Base-by-base conservation (phyloP, 108 stramenopile species). In the Schizochytrium sp. region DNA sequence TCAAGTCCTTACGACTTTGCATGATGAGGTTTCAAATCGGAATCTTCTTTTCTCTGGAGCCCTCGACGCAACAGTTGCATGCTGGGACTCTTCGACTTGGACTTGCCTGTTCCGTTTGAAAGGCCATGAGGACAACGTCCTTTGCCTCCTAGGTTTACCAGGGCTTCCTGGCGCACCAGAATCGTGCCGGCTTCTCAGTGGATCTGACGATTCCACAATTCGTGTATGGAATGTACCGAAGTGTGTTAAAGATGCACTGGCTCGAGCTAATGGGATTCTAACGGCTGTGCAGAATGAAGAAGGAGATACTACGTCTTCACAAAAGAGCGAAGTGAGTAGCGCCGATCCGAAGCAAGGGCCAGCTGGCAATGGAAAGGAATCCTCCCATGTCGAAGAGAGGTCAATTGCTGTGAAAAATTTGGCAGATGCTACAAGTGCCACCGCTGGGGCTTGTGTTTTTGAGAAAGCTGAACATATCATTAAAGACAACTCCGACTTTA, bases 381-480 rank as follows among this genome's bases (percentile, higher is more conserved):
- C 64, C 44, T 38, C 64, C 64, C 42, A 38, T 44, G 19, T n/a
- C 17, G 59, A 60, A 60, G 15, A 44, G 64, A 69, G 42, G 64
- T 15, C 64, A 58, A 58, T 17, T 28, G 28, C 28, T 28, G 28
- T 28, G 28, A 28, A 28, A 28, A 28, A 28, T 28, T 28, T 28
- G 28, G 17, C 57, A 38, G 64, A 69, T 8, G 64, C 7, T 1
- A 44, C 64, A 44, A 7, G 19, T 69, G 64, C 64, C 12, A 38
- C 64, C 12, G 10, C 64, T 38, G 15, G 15, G 1, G 64, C 64
- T 0, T 44, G 42, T 28, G 64, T 69, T 10, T 10, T 83, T 0
- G 40, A 83, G 15, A 83, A 83, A 28, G 76, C 76, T n/a, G 76
- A 83, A 53, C 76, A 83, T 83, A 53, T 83, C 50, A 49, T 83